phyloP scores from a whole-genome alignment of 2,329 filamentous ascomycete species.

The Penicillium sp. region DNA sequence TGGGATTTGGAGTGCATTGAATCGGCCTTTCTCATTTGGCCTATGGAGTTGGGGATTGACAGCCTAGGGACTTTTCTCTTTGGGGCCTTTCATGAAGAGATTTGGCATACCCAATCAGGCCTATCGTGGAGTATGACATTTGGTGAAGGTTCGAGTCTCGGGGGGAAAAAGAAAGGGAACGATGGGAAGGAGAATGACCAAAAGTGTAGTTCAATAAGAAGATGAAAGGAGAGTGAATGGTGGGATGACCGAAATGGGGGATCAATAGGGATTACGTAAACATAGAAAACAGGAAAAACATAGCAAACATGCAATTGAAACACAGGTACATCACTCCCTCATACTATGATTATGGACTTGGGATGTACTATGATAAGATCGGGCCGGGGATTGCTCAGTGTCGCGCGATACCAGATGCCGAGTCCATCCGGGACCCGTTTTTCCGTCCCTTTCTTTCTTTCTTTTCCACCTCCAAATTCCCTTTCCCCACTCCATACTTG shows the following conservation, averaged over 20 bases:
- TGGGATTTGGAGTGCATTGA: not conserved
- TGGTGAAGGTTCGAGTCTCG: not conserved
- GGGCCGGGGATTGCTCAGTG: constrained; percentile 18
- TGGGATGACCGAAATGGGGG: not conserved
- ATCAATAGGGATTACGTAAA: constrained; percentile 3
- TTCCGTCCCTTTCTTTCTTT: constrained; percentile 26
- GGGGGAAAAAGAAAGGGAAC: not conserved
- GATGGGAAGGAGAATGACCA: not conserved
- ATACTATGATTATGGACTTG: not conserved
- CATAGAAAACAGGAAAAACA: not conserved
- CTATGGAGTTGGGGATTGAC: not conserved
- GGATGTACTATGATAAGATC: constrained; percentile 22
- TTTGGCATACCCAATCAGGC: not conserved
- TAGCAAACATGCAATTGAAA: not conserved
- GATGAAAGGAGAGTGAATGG: not conserved
- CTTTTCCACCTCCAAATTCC: constrained; percentile 9
- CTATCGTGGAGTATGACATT: not conserved
- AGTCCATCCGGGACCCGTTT: constrained; percentile 36
- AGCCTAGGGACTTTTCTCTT: not conserved
- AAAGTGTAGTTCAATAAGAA: not conserved
- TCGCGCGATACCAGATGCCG: constrained; percentile 25
- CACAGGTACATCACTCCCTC: not conserved
- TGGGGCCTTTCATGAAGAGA: not conserved
- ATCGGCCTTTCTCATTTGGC: not conserved
- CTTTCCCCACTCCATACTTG: constrained; percentile 12